These are phyloP conservation scores for Scedosporium minutisporum DNA, from an alignment of 2,329 filamentous ascomycete genomes.

Conservation along the genomic window DNA sequence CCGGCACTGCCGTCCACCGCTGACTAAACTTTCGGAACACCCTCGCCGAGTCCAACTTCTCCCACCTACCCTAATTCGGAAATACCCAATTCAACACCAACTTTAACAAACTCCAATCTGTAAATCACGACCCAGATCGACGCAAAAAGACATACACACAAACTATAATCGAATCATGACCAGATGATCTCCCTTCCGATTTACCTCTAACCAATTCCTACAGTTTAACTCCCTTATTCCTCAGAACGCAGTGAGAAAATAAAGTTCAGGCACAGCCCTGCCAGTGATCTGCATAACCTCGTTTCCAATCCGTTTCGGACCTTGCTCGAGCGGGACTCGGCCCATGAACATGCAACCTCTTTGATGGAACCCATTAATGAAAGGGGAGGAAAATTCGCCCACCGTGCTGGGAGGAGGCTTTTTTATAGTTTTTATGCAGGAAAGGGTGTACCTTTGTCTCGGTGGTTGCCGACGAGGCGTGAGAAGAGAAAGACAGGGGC, in stretches of 20 bases:
- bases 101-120: not conserved
- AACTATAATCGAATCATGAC: not conserved
- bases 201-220: not conserved
- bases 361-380: too few species aligned
- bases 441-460: too few species aligned
- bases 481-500: too few species aligned
- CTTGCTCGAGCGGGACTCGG: not conserved
- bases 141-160: not conserved
- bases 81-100: not conserved
- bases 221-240: not conserved
- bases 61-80: not conserved
- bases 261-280: not conserved
- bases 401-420: too few species aligned
- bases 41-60: not conserved
- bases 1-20: not conserved
- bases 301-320: conserved; percentile 1
- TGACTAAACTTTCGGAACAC: not conserved
- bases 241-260: not conserved
- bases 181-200: not conserved
- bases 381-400: too few species aligned
- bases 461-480: too few species aligned
- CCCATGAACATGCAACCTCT: not conserved
- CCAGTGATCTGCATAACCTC: not conserved
- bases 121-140: not conserved
- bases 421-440: too few species aligned